These are phyloP conservation scores for Fusarium neocosmosporiellum DNA, from an alignment of 2,329 filamentous ascomycete genomes.

Conservation along the genomic window DNA sequence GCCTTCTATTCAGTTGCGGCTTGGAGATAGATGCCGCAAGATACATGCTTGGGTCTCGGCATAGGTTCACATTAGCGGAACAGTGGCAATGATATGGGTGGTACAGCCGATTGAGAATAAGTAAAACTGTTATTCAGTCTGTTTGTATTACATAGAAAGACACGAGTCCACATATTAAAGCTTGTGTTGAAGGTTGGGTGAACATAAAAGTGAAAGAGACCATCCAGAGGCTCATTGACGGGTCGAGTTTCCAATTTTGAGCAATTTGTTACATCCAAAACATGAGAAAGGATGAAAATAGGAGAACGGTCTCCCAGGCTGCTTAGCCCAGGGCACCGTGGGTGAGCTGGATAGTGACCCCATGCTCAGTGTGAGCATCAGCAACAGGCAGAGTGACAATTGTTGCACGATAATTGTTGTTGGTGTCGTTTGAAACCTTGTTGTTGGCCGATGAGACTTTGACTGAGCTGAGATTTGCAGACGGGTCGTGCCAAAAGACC, in stretches of 20 bases:
- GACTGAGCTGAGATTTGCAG: slow-evolving; percentile 1
- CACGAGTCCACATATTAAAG: not conserved
- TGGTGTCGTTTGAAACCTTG: slow-evolving; percentile 1
- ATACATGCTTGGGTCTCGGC: not conserved
- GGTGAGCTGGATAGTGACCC: slow-evolving; percentile 12
- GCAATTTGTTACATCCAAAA: not conserved
- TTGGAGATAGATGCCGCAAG: not conserved
- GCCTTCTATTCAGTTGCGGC: not conserved
- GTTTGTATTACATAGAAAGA: not conserved
- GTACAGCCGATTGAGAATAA: not conserved
- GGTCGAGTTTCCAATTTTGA: not conserved
- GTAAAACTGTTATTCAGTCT: not conserved
- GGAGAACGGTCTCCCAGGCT: not conserved
- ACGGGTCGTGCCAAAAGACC: slow-evolving; percentile 32
- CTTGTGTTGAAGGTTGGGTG: not conserved
- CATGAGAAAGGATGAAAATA: not conserved
- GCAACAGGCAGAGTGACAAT: slow-evolving; percentile 21
- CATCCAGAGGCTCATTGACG: not conserved
- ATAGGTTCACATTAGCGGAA: not conserved
- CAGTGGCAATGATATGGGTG: not conserved
- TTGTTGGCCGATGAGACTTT: slow-evolving; percentile 7
- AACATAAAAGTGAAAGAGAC: not conserved
- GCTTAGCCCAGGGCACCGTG: not conserved
- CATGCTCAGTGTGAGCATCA: slow-evolving; percentile 19
- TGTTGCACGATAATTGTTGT: slow-evolving; percentile 13